Evolutionary conservation across 1,284 basidiomycete genomes (phyloP), one percentile per base, ranked within the genome.

Genomic region (Sporisorium reilianum): DNA sequence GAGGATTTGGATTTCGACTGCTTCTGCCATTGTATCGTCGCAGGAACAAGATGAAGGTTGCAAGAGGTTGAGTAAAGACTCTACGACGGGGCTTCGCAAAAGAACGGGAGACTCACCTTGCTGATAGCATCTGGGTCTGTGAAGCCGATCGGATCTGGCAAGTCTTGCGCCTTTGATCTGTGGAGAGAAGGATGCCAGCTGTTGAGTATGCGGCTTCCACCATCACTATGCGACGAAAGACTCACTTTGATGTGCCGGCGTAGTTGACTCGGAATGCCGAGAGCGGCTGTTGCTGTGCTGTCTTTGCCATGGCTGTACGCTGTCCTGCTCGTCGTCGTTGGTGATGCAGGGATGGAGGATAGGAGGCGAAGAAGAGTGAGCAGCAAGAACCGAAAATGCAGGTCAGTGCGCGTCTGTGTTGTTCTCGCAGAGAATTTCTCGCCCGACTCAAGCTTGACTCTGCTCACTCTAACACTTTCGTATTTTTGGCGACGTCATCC

Each of bases 261-360:
- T 75, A 75, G 55, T 64, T 66, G 62, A 75, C 52, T 54, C 72
- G 45, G 49, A 60, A 75, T 0, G 72, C 65, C 44, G 72, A 65
- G 16, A 75, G 66, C 23, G 72, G 66, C 60, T 57, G 54, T 30
- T 55, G 54, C 22, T 64, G 36, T 44, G 46, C 25, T 18, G 58
- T 10, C 25, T 51, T 61, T 9, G 58, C 56, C 64, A 66, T 66
- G 25, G 4, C 30, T 26, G 25, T 11, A 5, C n/a, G 20, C n/a
- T n/a, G n/a, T 14, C 3, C n/a, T 20, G 38, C 22, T 41, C 25
- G 51, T n/a, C 8, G 34, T 16, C 8, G 38, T 41, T 12, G 51
- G 16, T 2, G 51, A 18, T 25, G 7, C 18, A 11, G 38, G 18
- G 52, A 20, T 55, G 60, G 34, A 51, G 44, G 60, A 36, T n/a